These are phyloP conservation scores for Pseudogymnoascus sp. DNA, from an alignment of 2,329 filamentous ascomycete genomes.

Conservation along the genomic window DNA sequence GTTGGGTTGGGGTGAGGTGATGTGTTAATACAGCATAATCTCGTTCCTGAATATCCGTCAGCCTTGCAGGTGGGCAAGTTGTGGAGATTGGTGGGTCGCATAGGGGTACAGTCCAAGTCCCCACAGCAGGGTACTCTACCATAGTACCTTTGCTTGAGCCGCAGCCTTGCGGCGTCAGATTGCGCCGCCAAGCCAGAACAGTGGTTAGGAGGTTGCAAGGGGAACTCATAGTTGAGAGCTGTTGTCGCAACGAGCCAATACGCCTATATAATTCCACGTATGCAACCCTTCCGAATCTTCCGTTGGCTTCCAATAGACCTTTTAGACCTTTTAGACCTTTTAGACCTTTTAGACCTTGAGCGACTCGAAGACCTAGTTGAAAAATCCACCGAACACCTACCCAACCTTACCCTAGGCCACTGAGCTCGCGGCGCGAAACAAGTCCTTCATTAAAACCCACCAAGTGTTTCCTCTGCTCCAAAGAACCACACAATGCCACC, in stretches of 20 bases:
- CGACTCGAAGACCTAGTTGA: background rate
- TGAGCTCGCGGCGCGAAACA: background rate
- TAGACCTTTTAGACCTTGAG: background rate
- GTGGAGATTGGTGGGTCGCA: conserved; percentile 4
- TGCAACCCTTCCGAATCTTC: background rate
- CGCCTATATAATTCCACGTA: background rate
- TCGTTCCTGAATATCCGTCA: conserved; percentile 5
- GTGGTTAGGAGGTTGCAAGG: background rate
- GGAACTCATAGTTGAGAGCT: background rate
- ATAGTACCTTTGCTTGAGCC: background rate
- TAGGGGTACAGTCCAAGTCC: background rate
- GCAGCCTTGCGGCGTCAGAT: conserved; percentile 1
- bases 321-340: background rate
- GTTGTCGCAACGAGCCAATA: background rate
- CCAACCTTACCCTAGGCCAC: background rate
- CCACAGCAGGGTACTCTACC: background rate
- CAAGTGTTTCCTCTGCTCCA: background rate
- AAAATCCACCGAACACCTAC: no score
- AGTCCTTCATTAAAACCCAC: background rate
- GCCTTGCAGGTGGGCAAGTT: background rate
- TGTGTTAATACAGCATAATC: background rate
- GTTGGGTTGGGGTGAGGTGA: no score
- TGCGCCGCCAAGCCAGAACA: background rate
- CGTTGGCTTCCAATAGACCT: background rate
- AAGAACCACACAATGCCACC: conserved; percentile 20